Evolutionary conservation across 441 rosid species (phyloP).

Genomic region (Melastoma candidum): DNA sequence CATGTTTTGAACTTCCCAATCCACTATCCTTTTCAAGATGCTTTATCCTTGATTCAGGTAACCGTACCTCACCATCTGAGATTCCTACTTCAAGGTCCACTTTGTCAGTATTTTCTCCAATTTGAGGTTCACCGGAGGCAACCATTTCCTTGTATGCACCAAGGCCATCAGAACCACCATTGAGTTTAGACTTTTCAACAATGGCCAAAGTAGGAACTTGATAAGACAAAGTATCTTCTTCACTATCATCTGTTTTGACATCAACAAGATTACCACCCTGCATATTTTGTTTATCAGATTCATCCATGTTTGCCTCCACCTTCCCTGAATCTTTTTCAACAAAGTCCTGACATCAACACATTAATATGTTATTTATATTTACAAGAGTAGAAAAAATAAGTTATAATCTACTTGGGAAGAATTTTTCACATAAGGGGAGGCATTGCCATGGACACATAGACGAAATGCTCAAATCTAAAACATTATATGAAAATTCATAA

Average conservation of each 20-base stretch:
- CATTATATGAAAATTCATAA: background rate
- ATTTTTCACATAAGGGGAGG: too few species aligned
- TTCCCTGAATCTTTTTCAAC: conserved; percentile 32
- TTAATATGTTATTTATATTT: too few species aligned
- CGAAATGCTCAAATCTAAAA: too few species aligned
- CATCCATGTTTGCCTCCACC: conserved; percentile 30
- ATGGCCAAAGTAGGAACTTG: conserved; percentile 73
- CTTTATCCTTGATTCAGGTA: conserved; percentile 38
- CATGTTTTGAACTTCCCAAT: conserved; percentile 30
- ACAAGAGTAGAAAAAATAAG: too few species aligned
- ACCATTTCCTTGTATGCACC: conserved; percentile 30
- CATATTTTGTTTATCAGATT: conserved; percentile 36
- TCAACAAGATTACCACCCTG: conserved; percentile 35
- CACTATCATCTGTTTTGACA: conserved; percentile 39
- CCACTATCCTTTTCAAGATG: conserved; percentile 35
- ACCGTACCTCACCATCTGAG: conserved; percentile 35
- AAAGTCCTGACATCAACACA: conserved; percentile 42
- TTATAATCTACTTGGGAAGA: too few species aligned
- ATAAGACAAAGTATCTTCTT: conserved; percentile 51
- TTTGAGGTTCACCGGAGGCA: conserved; percentile 23
- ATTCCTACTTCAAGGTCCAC: conserved; percentile 36
- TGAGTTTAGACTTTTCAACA: conserved; percentile 41
- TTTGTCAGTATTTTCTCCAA: conserved; percentile 21
- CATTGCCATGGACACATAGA: too few species aligned
- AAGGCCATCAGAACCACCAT: conserved; percentile 28